A percentile compares a stretch with the other conserved stretches of the same genome.
These are phyloP conservation scores for Aspergillus sp. DNA, from an alignment of 2,329 filamentous ascomycete genomes.

Conservation along the genomic window DNA sequence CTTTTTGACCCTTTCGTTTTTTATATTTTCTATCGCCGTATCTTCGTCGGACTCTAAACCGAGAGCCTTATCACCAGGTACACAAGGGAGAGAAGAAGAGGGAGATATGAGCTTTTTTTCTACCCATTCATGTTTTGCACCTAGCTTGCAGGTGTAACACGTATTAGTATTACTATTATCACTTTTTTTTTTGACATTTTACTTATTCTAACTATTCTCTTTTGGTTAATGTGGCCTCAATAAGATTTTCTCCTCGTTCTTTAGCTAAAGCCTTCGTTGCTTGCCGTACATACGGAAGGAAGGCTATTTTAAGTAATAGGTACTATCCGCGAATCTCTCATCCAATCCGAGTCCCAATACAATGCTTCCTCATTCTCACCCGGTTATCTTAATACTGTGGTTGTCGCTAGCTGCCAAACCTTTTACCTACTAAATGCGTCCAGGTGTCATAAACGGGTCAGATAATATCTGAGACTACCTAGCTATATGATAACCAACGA, in stretches of 20 bases:
- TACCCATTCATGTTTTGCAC: background rate
- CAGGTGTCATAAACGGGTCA: too few species aligned
- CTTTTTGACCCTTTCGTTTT: slow-evolving; percentile 14
- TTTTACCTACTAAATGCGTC: too few species aligned
- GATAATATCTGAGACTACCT: too few species aligned
- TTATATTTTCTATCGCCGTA: background rate
- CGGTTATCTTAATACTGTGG: too few species aligned
- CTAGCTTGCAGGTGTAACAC: background rate
- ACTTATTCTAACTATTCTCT: background rate
- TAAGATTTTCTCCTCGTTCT: background rate
- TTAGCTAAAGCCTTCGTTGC: background rate
- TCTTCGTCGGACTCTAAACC: background rate
- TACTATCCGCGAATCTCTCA: too few species aligned
- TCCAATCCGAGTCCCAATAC: too few species aligned
- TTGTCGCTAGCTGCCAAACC: too few species aligned
- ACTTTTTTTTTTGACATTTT: background rate
- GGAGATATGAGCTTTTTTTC: background rate
- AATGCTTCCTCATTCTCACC: background rate
- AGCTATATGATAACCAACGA: too few species aligned
- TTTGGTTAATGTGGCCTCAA: background rate
- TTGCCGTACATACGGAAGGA: background rate
- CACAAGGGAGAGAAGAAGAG: background rate
- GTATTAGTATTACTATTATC: background rate
- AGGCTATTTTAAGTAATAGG: too few species aligned
- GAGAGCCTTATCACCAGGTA: background rate